Evolutionary conservation across 768 basidiomycete species (phyloP), one percentile per base, ranked within the genome.

Genomic region (Paxillus rubicundulus): DNA sequence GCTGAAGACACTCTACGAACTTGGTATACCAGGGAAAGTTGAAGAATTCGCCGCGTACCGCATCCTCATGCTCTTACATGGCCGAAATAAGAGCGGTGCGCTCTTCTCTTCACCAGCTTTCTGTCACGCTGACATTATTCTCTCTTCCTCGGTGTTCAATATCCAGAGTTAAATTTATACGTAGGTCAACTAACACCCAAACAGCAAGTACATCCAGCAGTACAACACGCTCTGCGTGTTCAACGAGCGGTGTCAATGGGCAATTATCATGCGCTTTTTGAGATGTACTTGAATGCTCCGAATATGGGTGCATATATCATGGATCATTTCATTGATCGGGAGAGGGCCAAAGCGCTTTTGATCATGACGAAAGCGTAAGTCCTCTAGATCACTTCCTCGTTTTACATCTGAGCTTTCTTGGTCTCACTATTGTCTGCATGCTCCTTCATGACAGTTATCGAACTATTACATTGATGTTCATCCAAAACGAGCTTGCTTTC

Each of bases 241-340:
- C 93, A 94, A 67, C 85, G 88, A 47, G 90, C 94, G 17, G 71
- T 94, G 53, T 83, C 94, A 42, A 90, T 90, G 73, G 90, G 89
- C 65, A 99, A 98, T 69, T 99, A 98, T 72, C 91, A 93, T 70
- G 80, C 84, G 38, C 79, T 99, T 60, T 98, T 98, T 74, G 82
- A 84, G 49, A 73, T 93, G 52, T 98, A 91, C 72, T 62, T 81
- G 62, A 77, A 77, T 49, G 92, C 92, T 40, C 93, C 94, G 24
- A 94, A 96, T 66, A 98, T 98, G 97, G 92, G 93, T 36, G 94
- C 84, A 49, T 98, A 98, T 70, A 93, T 99, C 64, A 97, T 99
- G 92, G 97, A 98, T 72, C 94, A 98, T 70, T 98, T 98, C 69
- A 88, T 98, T 63, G 84, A 86, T 63, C 81, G 97, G 62, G 97